Evolutionary conservation across 148 eudicot species (phyloP).

Genomic region (Polygonum maritimum): DNA sequence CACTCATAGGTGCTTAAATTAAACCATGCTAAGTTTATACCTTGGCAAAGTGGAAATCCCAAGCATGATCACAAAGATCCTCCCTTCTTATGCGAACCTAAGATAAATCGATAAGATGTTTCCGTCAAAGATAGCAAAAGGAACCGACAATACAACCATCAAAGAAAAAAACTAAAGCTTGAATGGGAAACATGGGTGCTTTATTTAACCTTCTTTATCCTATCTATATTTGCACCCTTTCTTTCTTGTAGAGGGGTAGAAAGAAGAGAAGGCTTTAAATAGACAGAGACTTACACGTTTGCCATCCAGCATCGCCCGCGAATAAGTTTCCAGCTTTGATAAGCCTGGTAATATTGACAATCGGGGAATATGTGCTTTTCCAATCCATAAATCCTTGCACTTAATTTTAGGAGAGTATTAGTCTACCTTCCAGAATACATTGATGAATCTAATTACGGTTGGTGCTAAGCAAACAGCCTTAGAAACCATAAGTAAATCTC

Average conservation of each 20-base stretch:
- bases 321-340: constrained; percentile 52
- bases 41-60: constrained; percentile 75
- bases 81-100: constrained; percentile 65
- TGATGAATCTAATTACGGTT: background rate
- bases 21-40: constrained; percentile 19
- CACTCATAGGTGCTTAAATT: background rate
- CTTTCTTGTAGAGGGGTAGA: background rate
- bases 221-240: background rate
- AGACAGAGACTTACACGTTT: constrained; percentile 43
- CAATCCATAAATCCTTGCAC: constrained; percentile 73
- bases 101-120: background rate
- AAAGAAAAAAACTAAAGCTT: background rate
- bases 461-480: background rate
- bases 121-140: background rate
- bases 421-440: background rate
- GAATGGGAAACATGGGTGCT: background rate
- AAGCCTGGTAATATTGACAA: constrained; percentile 41
- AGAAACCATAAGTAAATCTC: background rate
- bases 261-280: background rate
- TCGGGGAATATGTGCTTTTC: constrained; percentile 85
- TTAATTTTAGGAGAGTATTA: background rate
- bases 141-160: background rate
- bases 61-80: constrained; percentile 73
- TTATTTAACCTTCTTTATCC: background rate
- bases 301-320: constrained; percentile 52